Evolutionary conservation across 345 rosid species (phyloP), one percentile per base, ranked within the genome.

Genomic region (Bruguiera sexangula): DNA sequence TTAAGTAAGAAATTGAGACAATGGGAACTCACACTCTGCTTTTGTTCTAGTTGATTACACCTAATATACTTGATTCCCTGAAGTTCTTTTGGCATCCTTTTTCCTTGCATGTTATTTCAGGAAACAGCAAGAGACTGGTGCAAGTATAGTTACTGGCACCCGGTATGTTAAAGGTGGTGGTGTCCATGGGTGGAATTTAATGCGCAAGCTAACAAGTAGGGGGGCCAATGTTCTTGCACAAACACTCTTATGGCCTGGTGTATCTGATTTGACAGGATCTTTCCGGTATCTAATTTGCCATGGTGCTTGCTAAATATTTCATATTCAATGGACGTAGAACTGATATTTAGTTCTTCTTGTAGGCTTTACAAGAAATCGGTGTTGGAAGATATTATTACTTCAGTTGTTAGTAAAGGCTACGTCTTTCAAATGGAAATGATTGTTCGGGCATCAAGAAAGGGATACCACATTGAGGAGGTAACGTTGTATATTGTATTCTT

Each of bases 351-450:
- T 58, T 66, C 31, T 31, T 15, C 11, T 71, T 72, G 69, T 77
- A 95, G 99, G 73, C 89, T 92, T 57, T 92, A 92, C 81, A 81
- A 76, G 85, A 95, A 89, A 80, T 83, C 87, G 3, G 97, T 79
- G 66, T 94, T 95, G 48, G 94, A 95, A 83, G 97, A 88, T 54
- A 76, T 92, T 59, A 92, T 95, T 59, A 79, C 80, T 69, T 87
- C 96, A 58, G 85, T 89, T 54, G 97, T 95, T 53, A 95, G 98
- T 69, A 95, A 92, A 78, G 97, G 98, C 31, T 92, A 92, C 54
- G 99, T 95, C 58, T 95, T 95, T 77, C 99, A 95, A 75, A 95
- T 95, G 97, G 99, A 95, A 86, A 95, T 95, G 96, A 92, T 95
- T 64, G 99, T 95, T 39, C 92, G 98, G 62, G 99, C 98, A 37